phyloP scores from a whole-genome alignment of 805 yeast genomes.

The Lipomyces lipofer region DNA sequence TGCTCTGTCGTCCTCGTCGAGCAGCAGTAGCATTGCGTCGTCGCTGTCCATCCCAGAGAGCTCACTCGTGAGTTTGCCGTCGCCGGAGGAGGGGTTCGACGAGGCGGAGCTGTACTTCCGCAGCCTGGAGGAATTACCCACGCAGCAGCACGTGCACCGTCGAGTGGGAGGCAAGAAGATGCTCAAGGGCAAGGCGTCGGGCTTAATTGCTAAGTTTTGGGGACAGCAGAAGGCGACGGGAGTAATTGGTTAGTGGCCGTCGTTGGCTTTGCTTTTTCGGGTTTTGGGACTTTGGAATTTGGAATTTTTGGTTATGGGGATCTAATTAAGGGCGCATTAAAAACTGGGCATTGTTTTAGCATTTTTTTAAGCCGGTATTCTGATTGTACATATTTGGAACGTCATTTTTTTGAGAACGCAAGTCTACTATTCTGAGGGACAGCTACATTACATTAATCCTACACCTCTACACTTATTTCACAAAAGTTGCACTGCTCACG shows the following conservation, averaged over 20 bases:
- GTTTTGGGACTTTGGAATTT: no score
- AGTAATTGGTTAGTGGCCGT: conserved; percentile 10
- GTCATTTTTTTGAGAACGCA: no score
- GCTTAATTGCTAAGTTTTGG: conserved; percentile 30
- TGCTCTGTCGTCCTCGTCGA: conserved; percentile 15
- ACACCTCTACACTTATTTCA: no score
- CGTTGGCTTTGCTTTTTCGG: no score
- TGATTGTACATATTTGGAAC: no score
- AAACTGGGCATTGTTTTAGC: no score
- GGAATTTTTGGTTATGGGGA: no score
- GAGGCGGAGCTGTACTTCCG: conserved; percentile 5
- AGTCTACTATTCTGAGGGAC: no score
- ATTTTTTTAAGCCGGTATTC: no score
- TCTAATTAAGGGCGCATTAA: no score
- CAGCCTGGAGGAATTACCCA: neutral
- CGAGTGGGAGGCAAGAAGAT: conserved; percentile 7
- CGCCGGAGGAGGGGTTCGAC: conserved; percentile 17
- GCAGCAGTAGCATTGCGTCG: conserved; percentile 23
- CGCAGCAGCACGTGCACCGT: neutral
- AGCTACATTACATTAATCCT: no score
- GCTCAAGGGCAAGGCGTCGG: conserved; percentile 23
- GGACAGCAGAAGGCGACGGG: conserved; percentile 16
- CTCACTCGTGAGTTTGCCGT: conserved; percentile 24
- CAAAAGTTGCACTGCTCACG: no score
- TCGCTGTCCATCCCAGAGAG: conserved; percentile 15